Evolutionary conservation across 2,329 filamentous ascomycete species (phyloP).

Genomic region (Aspergillus brasiliensis): DNA sequence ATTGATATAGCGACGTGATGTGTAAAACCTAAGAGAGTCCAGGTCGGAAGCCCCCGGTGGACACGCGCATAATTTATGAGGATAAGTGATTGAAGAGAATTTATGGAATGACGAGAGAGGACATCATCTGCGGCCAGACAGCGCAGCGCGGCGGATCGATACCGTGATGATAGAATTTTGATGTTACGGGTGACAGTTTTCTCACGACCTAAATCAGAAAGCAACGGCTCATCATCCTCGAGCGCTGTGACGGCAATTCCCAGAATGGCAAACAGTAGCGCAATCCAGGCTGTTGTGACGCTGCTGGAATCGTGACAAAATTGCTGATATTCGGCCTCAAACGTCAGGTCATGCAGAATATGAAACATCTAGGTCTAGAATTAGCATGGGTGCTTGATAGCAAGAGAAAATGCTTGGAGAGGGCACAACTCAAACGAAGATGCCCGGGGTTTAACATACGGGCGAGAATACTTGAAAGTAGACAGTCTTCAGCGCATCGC

Average conservation of each 20-base stretch:
- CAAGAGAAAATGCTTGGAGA: not conserved
- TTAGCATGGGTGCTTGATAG: not conserved
- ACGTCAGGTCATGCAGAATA: conserved; percentile 45
- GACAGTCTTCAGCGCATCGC: conserved; percentile 38
- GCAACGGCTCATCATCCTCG: conserved; percentile 38
- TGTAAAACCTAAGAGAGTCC: conserved; percentile 44
- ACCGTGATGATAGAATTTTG: conserved; percentile 39
- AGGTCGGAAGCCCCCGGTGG: conserved; percentile 39
- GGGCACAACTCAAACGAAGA: not conserved
- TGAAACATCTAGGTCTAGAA: conserved; percentile 37
- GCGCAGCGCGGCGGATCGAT: conserved; percentile 40
- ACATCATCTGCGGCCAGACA: conserved; percentile 44
- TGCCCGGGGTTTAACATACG: conserved; percentile 26
- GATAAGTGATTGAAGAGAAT: conserved; percentile 43
- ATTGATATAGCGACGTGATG: conserved; percentile 45
- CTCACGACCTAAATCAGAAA: conserved; percentile 42
- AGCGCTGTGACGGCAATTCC: conserved; percentile 42
- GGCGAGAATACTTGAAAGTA: conserved; percentile 44
- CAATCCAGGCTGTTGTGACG: conserved; percentile 42
- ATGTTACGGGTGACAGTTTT: conserved; percentile 40
- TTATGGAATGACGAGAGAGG: conserved; percentile 42
- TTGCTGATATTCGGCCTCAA: conserved; percentile 41
- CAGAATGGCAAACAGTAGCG: conserved; percentile 43
- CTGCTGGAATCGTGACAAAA: conserved; percentile 40
- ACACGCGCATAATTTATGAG: conserved; percentile 43